Evolutionary conservation across 345 rosid genomes (phyloP), one percentile per base, ranked within the genome.

Genomic region (Anastatica hierochuntica): DNA sequence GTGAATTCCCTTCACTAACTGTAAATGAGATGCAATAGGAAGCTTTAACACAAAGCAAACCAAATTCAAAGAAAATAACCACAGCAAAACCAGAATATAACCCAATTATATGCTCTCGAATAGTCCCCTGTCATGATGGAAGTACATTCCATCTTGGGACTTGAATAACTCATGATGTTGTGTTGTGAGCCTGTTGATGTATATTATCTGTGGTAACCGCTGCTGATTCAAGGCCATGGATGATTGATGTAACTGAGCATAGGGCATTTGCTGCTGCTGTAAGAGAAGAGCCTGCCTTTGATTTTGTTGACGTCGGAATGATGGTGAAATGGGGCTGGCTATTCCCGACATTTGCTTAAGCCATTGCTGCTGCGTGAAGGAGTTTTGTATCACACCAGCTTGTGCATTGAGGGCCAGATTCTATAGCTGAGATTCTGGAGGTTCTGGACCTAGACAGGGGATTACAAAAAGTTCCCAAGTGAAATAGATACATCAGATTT

Each of bases 101-200:
- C n/a, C n/a, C n/a, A n/a, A n/a, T n/a, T n/a, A n/a, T n/a, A n/a
- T n/a, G n/a, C n/a, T n/a, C n/a, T n/a, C n/a, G n/a, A n/a, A n/a
- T n/a, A n/a, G n/a, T n/a, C n/a, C n/a, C n/a, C n/a, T n/a, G n/a
- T n/a, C n/a, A n/a, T n/a, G n/a, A n/a, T n/a, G n/a, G n/a, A n/a
- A n/a, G n/a, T n/a, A n/a, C n/a, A n/a, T n/a, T n/a, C n/a, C n/a
- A n/a, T n/a, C n/a, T n/a, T n/a, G n/a, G n/a, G n/a, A n/a, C n/a
- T n/a, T n/a, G n/a, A n/a, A n/a, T n/a, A n/a, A n/a, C n/a, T n/a
- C n/a, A n/a, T n/a, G n/a, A n/a, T n/a, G n/a, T n/a, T n/a, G n/a
- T n/a, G n/a, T n/a, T n/a, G n/a, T n/a, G n/a, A n/a, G n/a, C n/a
- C 68, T 83, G 94, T 60, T 85, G 97, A 58, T 86, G 95, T 49